A percentile compares a stretch with the other conserved stretches of the same genome.
These are phyloP conservation scores for Tricholoma matsutake DNA, from an alignment of 768 basidiomycete species.

Conservation along the genomic window DNA sequence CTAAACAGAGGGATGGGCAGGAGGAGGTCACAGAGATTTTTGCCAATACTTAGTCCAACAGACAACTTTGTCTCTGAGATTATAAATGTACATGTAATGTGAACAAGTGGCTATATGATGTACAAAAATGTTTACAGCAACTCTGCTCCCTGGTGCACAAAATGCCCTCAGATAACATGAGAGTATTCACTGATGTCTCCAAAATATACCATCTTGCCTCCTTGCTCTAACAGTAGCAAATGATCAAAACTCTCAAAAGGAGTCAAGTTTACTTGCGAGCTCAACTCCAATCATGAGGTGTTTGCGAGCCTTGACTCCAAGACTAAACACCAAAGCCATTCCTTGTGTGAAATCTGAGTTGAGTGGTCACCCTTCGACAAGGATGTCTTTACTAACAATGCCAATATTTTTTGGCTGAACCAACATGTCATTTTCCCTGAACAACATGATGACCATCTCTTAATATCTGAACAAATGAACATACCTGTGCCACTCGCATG, in stretches of 20 bases:
- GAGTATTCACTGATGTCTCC: slow-evolving; percentile 72
- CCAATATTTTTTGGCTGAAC: slow-evolving; percentile 74
- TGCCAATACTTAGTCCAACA: too few species aligned
- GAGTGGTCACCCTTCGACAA: slow-evolving; percentile 65
- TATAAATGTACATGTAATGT: too few species aligned
- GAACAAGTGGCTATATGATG: too few species aligned
- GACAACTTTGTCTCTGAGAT: too few species aligned
- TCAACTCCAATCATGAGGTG: too few species aligned
- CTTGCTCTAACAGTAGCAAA: too few species aligned
- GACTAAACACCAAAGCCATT: slow-evolving; percentile 64
- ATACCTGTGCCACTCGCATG: slow-evolving; percentile 71
- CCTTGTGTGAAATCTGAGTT: slow-evolving; percentile 54
- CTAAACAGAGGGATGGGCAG: too few species aligned
- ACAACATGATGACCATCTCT: neutral
- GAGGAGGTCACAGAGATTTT: too few species aligned
- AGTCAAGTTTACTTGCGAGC: too few species aligned
- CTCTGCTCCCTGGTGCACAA: too few species aligned
- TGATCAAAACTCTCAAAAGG: too few species aligned
- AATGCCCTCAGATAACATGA: slow-evolving; percentile 70
- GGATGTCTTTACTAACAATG: slow-evolving; percentile 57
- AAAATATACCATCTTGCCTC: slow-evolving; percentile 90
- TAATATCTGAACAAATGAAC: slow-evolving; percentile 2
- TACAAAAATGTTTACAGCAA: too few species aligned
- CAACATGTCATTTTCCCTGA: slow-evolving; percentile 73
- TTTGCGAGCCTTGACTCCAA: slow-evolving; percentile 82